Evolutionary conservation across 352 stramenopile species (phyloP), one percentile per base, ranked within the genome.

Genomic region (Phytophthora pini): DNA sequence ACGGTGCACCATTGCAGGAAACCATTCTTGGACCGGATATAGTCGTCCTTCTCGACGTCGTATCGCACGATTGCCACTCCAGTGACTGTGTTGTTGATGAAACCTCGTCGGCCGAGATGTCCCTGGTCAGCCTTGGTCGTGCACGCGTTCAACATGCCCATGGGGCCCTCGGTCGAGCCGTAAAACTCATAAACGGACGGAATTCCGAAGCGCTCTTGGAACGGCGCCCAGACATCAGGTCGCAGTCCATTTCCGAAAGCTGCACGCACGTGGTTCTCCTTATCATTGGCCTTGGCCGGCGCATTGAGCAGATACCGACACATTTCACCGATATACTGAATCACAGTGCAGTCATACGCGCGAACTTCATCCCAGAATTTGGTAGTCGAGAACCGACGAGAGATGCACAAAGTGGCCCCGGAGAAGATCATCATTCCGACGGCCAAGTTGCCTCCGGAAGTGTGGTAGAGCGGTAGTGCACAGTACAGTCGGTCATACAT

Each of bases 241-340:
- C 92, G 87, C 34, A 98, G 56, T 1, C 93, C 93, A 53, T 98
- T 98, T 6, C 93, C 93, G 61, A 98, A 94, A 0, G 91, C 90
- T 32, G 94, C 77, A 40, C 87, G 84, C 39, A 94, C 77, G 50
- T 79, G 67, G 54, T 94, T 88, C 36, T 87, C 72, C 56, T 82
- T 78, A 67, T 94, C 85, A 40, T 79, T 81, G 32, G 67, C 51
- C 31, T 66, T 70, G 0, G 73, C 54, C 4, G 85, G 73, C 15
- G 82, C 73, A 49, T 85, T 84, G 45, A 94, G 63, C 20, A 97
- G 67, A 71, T 97, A 97, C 3, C 89, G 74, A 64, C 86, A 96
- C 73, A 97, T 92, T 43, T 97, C 90, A 20, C 90, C 91, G 66
- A 97, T 97, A 63, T 97, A 97, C 63, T 97, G 91, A 15, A 95